Base-by-base conservation (phyloP, 371 early-diverging fungal genomes). In the Mortierella sp. region DNA sequence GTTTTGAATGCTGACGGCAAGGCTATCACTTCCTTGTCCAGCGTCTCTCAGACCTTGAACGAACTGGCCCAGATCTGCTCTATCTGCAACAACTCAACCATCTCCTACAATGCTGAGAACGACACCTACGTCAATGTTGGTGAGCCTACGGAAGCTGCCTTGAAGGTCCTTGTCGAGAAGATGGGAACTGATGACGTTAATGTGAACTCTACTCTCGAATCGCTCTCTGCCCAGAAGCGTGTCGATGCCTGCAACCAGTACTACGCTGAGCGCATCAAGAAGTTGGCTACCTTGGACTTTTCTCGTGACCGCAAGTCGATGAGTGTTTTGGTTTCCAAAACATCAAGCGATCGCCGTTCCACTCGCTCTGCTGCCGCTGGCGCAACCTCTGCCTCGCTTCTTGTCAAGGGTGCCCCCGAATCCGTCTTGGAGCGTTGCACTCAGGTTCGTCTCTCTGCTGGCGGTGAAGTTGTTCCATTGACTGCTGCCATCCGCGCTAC, bases 61-160 rank as follows among this genome's bases (percentile, higher is more conserved):
- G 96, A 97, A 72, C 77, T 95, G 11, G 89, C 93, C 18, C 89
- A 92, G 61, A 91, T 97, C 62, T 94, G 95, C 75, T 89, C 95
- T n/a, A 85, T 94, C 58, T 98, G 98, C 89, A 99, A 99, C 84
- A 96, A 97, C 79, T 90, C 98, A 32, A 85, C 87, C 22, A 92
- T 99, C 63, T 81, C 88, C 16, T 97, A 94, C 84, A 93, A 95
- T 77, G 87, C 90, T 72, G 90, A 84, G 40, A 76, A 47, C 39
- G 73, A 78, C 26, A 57, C 71, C 49, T 94, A 93, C 84, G 72
- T 75, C 47, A 92, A 92, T 76, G 90, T 97, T 68, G 99, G 99
- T 68, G 99, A 99, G 89, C 98, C 99, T n/a, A 98, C 99, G 32
- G 99, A 98, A 86, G 99, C 98, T n/a, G 98, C 99, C 20, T 90